A percentile compares a stretch with the other conserved stretches of the same genome.
phyloP scores from a whole-genome alignment of 129 eudicot genomes.

The Artemisia tridentata region DNA sequence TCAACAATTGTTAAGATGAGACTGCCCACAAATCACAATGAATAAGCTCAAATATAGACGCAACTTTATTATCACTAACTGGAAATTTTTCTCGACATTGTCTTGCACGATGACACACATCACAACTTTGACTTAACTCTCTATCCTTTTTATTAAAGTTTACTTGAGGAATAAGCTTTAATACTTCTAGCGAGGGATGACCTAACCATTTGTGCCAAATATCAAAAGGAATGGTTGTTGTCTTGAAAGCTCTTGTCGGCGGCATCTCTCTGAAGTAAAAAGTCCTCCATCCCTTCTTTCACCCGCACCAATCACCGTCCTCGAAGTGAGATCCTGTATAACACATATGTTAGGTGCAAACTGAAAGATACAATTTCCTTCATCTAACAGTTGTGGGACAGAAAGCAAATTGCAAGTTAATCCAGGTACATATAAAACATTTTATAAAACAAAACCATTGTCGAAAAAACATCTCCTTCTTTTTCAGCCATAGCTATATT shows the following conservation, averaged over 20 bases:
- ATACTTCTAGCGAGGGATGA: slow-evolving; percentile 3
- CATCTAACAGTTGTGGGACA: neutral
- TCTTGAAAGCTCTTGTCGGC: neutral
- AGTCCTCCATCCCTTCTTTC: slow-evolving; percentile 1
- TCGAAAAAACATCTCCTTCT: neutral
- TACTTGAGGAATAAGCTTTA: neutral
- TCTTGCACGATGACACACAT: neutral
- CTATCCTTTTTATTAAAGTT: too few relatives aligned
- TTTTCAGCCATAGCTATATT: neutral
- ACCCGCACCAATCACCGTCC: slow-evolving; percentile 16
- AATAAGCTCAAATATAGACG: neutral
- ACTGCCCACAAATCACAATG: slow-evolving; percentile 7
- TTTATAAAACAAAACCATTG: neutral
- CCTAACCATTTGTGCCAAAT: neutral
- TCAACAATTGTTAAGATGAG: slow-evolving; percentile 4
- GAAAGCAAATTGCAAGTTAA: neutral
- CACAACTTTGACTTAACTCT: too few relatives aligned
- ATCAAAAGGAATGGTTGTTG: neutral
- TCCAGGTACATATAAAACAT: neutral
- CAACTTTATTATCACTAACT: neutral
- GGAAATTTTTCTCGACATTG: neutral
- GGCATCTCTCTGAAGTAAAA: neutral
- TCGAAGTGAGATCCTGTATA: slow-evolving; percentile 10
- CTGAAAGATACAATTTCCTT: neutral
- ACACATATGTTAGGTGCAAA: neutral